phyloP scores from a whole-genome alignment of 345 rosid species.

The Lagerstroemia speciosa region DNA sequence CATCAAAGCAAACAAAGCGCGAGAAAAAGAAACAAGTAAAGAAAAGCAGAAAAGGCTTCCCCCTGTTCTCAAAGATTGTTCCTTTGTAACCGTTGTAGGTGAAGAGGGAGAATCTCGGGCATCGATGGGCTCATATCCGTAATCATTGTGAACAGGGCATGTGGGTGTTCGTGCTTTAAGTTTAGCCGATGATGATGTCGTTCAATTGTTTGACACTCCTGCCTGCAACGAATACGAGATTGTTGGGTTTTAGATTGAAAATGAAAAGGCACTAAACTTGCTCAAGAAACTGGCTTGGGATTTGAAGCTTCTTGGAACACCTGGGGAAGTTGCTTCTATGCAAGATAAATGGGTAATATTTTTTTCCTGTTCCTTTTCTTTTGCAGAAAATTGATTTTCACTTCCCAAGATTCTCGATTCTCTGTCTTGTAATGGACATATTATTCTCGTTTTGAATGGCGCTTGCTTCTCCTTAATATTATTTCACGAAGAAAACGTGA shows the following conservation, averaged over 20 bases:
- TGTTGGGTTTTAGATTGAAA: neutral
- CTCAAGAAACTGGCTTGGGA: neutral
- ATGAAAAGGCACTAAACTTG: neutral
- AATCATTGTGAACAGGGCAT: neutral
- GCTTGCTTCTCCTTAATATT: neutral
- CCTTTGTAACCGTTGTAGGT: slow-evolving; percentile 8
- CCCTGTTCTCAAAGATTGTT: neutral
- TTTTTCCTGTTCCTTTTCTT: neutral
- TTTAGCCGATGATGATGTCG: neutral
- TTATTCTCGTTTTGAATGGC: neutral
- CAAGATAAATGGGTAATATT: neutral
- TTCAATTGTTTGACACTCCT: neutral
- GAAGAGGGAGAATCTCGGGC: neutral
- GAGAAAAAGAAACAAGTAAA: neutral
- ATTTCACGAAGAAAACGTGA: neutral
- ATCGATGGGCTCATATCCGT: neutral
- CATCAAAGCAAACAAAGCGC: neutral
- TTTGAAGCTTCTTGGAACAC: neutral
- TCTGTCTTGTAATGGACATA: too few species aligned
- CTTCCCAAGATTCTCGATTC: too few species aligned
- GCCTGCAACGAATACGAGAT: neutral
- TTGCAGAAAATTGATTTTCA: neutral
- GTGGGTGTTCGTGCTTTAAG: neutral
- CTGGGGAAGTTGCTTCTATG: slow-evolving; percentile 2
- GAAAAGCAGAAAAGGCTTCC: neutral